phyloP scores from a whole-genome alignment of 768 basidiomycete genomes.

The Mycena polygramma region DNA sequence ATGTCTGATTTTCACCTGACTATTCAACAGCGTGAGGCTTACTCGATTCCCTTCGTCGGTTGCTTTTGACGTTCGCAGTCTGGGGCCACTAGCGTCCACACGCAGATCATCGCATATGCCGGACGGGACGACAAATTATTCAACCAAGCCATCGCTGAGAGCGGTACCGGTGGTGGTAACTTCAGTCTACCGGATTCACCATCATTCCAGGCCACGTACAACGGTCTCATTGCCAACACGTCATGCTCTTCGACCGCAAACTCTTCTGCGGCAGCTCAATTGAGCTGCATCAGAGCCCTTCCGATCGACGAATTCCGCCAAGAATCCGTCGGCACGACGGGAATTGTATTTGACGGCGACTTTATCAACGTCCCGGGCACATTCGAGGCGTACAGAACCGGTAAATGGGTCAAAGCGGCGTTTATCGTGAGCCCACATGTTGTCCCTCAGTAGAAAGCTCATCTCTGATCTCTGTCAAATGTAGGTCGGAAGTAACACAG shows the following conservation, averaged over 20 bases:
- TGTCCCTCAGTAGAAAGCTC: background rate
- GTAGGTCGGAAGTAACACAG: conserved; percentile 33
- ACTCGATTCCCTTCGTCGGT: background rate
- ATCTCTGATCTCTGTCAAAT: too few relatives aligned
- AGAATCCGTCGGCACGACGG: conserved; percentile 26
- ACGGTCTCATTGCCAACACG: conserved; percentile 31
- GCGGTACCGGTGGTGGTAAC: conserved; percentile 28
- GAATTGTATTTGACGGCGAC: conserved; percentile 31
- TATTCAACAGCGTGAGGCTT: too few relatives aligned
- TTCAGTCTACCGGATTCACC: conserved; percentile 16
- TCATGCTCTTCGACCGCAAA: conserved; percentile 27
- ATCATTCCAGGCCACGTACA: conserved; percentile 21
- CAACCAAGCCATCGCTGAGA: conserved; percentile 34
- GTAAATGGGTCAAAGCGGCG: conserved; percentile 30
- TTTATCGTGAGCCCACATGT: conserved; percentile 21
- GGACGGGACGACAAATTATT: conserved; percentile 35
- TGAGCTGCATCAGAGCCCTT: conserved; percentile 30
- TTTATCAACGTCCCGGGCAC: conserved; percentile 25
- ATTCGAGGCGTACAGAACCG: conserved; percentile 26
- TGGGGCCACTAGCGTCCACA: conserved; percentile 50
- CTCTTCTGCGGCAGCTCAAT: conserved; percentile 18
- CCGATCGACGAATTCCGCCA: conserved; percentile 35
- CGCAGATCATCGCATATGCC: conserved; percentile 48
- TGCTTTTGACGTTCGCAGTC: conserved; percentile 38
- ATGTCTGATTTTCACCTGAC: too few relatives aligned